Conservation (phyloP, 2,329 filamentous ascomycete species). For the Ophiocordyceps camponoti-leonardi region DNA sequence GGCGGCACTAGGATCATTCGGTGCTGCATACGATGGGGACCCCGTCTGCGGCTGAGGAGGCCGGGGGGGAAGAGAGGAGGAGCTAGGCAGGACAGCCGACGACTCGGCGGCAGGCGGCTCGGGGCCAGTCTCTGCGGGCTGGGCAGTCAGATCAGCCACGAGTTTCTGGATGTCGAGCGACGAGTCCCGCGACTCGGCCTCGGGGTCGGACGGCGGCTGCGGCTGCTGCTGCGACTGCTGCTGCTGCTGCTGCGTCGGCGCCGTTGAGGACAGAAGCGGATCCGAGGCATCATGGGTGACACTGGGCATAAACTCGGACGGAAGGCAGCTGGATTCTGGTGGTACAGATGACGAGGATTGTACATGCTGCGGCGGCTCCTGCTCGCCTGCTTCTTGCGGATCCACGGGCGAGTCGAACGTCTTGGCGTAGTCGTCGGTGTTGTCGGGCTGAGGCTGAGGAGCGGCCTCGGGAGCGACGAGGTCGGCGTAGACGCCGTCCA, state of each 20-base stretch:
- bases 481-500: constrained; percentile 29
- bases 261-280: constrained; percentile 1
- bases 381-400: constrained; percentile 17
- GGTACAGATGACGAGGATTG: constrained; percentile 10
- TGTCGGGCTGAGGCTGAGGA: constrained; percentile 13
- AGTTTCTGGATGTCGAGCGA: constrained; percentile 22
- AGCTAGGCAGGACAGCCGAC: constrained; percentile 14
- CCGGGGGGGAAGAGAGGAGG: constrained; percentile 28
- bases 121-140: constrained; percentile 13
- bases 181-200: constrained; percentile 12
- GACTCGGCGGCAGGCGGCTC: constrained; percentile 8
- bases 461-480: constrained; percentile 6
- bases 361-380: constrained; percentile 21
- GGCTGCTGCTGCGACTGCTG: constrained; percentile 5
- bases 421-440: constrained; percentile 32
- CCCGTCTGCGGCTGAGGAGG: constrained; percentile 22
- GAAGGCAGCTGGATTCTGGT: constrained; percentile 23
- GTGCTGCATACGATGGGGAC: constrained; percentile 17
- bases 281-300: constrained; percentile 15
- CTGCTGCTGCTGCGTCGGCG: neutral
- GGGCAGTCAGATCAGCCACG: constrained; percentile 22
- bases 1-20: constrained; percentile 14
- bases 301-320: constrained; percentile 7
- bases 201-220: constrained; percentile 7
- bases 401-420: constrained; percentile 30